Percentiles rank a stretch among this genome's conserved stretches.
These are phyloP conservation scores for Aspergillus affinis DNA, from an alignment of 495 filamentous ascomycete species.

Conservation along the genomic window DNA sequence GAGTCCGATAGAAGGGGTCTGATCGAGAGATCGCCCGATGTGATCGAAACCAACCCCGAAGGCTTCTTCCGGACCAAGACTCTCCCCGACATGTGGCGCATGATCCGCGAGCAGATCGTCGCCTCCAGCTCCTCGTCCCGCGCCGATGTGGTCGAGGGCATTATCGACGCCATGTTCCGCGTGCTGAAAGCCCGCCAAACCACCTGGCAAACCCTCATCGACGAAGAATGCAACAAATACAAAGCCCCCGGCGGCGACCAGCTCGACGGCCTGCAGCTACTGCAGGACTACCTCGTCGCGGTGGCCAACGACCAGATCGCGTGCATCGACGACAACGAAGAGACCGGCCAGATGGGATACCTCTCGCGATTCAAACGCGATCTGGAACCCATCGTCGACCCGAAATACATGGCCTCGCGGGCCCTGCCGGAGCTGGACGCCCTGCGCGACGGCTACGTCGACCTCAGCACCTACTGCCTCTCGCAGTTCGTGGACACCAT, in stretches of 20 bases:
- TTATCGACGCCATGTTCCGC: slow-evolving; percentile 90
- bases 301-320: slow-evolving; percentile 98
- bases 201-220: slow-evolving; percentile 81
- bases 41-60: slow-evolving; percentile 81
- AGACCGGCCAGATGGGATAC: slow-evolving; percentile 69
- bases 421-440: slow-evolving; percentile 68
- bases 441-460: slow-evolving; percentile 87
- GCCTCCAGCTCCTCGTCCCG: slow-evolving; percentile 79
- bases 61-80: slow-evolving; percentile 87
- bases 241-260: slow-evolving; percentile 57
- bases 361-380: slow-evolving; percentile 78
- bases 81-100: slow-evolving; percentile 91
- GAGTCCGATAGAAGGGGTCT: slow-evolving; percentile 77
- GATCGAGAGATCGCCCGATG: slow-evolving; percentile 69
- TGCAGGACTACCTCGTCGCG: slow-evolving; percentile 95
- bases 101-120: slow-evolving; percentile 87
- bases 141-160: slow-evolving; percentile 84
- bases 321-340: slow-evolving; percentile 83
- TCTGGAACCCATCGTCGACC: slow-evolving; percentile 73
- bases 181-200: slow-evolving; percentile 77
- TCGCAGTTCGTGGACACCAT: slow-evolving; percentile 78
- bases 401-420: slow-evolving; percentile 71
- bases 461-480: slow-evolving; percentile 88
- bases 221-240: slow-evolving; percentile 79
- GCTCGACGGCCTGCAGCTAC: slow-evolving; percentile 70